Evolutionary conservation across 331 rosid genomes (phyloP).

Genomic region (Acacia pycnantha): DNA sequence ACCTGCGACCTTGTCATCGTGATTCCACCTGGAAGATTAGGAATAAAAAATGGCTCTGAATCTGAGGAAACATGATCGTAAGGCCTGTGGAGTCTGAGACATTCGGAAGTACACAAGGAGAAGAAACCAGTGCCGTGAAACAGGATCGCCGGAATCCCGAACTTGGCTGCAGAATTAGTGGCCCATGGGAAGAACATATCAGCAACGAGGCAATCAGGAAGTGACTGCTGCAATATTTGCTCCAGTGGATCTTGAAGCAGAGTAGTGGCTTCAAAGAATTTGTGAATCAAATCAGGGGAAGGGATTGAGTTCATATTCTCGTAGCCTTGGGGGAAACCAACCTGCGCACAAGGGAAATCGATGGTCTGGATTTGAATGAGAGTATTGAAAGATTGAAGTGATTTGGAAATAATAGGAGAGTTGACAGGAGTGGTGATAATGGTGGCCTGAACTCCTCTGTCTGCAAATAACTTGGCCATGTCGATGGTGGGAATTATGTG

Average conservation of each 20-base stretch:
- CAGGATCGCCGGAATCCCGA: not conserved
- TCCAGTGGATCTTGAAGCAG: not conserved
- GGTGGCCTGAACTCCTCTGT: not conserved
- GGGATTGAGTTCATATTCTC: not conserved
- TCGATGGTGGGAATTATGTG: conserved; percentile 41
- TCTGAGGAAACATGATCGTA: not conserved
- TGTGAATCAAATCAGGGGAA: not conserved
- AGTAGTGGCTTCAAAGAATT: not conserved
- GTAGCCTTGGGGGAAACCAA: not conserved
- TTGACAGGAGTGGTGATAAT: not conserved
- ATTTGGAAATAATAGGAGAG: not conserved
- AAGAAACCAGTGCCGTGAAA: not conserved
- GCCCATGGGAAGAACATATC: conserved; percentile 13
- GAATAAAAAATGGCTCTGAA: not conserved
- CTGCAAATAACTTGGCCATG: conserved; percentile 30
- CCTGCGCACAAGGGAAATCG: not conserved
- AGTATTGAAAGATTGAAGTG: not conserved
- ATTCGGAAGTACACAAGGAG: not conserved
- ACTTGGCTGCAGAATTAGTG: not conserved
- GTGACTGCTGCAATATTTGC: not conserved
- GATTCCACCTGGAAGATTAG: not conserved
- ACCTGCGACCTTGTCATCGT: not conserved
- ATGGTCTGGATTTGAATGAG: not conserved
- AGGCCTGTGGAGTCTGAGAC: not conserved
- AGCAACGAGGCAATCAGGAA: not conserved